Percentiles rank a stretch among this genome's conserved stretches.
Conservation (phyloP, 495 filamentous ascomycete genomes). For the Xylaria bambusicola region DNA sequence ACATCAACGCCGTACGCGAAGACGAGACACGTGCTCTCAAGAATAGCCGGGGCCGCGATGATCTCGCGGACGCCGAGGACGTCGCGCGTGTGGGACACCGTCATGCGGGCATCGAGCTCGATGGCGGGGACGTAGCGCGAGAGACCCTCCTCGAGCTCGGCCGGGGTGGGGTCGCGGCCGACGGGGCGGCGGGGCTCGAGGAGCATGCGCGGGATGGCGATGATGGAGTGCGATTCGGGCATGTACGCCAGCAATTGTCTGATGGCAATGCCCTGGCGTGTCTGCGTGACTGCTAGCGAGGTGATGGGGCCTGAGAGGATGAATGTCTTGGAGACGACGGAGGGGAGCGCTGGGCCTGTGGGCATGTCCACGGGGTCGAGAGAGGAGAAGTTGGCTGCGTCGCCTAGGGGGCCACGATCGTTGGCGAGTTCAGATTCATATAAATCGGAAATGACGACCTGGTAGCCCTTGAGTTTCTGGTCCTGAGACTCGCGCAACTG, state of each 20-base stretch:
- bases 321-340: constrained; percentile 76
- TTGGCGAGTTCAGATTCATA: constrained; percentile 84
- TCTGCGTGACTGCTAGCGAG: constrained; percentile 80
- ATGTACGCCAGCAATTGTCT: constrained; percentile 79
- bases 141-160: constrained; percentile 82
- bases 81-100: constrained; percentile 80
- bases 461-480: constrained; percentile 75
- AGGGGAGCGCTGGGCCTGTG: constrained; percentile 54
- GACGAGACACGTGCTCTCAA: constrained; percentile 94
- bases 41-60: constrained; percentile 68
- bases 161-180: constrained; percentile 76
- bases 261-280: constrained; percentile 88
- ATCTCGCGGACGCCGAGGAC: constrained; percentile 73
- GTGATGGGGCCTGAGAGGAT: constrained; percentile 75
- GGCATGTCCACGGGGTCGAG: constrained; percentile 55
- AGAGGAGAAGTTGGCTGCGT: constrained; percentile 70
- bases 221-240: constrained; percentile 67
- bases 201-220: constrained; percentile 73
- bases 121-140: constrained; percentile 72
- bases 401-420: constrained; percentile 77
- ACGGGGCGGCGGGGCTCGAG: constrained; percentile 89
- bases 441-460: constrained; percentile 82
- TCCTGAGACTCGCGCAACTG: constrained; percentile 47
- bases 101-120: constrained; percentile 81
- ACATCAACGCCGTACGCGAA: constrained; percentile 88